Conservation (phyloP, 257 asterid species). For the Rauvolfia tetraphylla region DNA sequence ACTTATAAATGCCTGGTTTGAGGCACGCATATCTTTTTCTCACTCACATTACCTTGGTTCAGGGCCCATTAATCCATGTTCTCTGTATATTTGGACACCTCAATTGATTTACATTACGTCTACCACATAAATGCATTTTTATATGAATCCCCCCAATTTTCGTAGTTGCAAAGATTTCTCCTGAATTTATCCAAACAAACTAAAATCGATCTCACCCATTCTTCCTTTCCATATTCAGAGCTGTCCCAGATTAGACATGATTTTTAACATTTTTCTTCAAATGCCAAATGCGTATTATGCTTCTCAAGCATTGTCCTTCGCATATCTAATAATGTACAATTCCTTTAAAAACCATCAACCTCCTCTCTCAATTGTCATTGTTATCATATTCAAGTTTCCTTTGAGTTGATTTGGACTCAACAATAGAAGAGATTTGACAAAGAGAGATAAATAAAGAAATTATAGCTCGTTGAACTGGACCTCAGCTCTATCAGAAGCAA, state of each 20-base stretch:
- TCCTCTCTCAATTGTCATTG: neutral
- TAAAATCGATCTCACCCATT: neutral
- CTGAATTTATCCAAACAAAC: neutral
- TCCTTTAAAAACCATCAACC: neutral
- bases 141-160: neutral
- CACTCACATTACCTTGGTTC: neutral
- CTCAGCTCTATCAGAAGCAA: neutral
- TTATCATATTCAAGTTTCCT: neutral
- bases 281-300: neutral
- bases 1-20: neutral
- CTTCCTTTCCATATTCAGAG: neutral
- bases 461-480: neutral
- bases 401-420: neutral
- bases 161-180: neutral
- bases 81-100: neutral
- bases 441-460: no score
- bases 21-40: neutral
- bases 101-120: neutral
- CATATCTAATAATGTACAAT: neutral
- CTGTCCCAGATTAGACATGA: neutral
- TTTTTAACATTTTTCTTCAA: neutral
- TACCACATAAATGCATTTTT: neutral
- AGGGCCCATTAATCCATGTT: neutral
- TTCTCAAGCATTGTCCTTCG: neutral
- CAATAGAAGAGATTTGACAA: neutral